Evolutionary conservation across 78 protist species (phyloP).

Genomic region (Emiliania huxleyi): DNA sequence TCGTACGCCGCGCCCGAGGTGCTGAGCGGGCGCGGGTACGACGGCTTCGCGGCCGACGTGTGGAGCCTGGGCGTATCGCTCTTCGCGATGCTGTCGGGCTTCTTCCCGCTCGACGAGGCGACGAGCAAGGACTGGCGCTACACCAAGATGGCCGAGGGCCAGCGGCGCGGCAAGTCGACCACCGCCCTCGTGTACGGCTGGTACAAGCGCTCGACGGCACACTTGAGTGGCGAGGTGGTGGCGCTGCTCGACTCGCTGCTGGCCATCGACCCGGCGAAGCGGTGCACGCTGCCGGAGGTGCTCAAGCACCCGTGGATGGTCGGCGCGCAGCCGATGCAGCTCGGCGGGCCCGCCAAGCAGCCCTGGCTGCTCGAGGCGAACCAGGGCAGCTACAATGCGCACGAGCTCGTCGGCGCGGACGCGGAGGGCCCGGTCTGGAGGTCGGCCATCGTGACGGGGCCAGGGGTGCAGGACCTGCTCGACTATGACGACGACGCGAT

Average conservation of each 20-base stretch:
- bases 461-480: background rate
- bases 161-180: background rate
- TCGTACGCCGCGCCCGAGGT: constrained; percentile 35
- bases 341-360: too few species aligned
- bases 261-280: background rate
- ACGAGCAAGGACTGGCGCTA: background rate
- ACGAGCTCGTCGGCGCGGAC: background rate
- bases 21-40: background rate
- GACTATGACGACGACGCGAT: background rate
- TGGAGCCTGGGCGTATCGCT: background rate
- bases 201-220: background rate
- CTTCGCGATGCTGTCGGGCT: constrained; percentile 20
- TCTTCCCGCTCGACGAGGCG: constrained; percentile 29
- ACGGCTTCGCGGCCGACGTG: constrained; percentile 14
- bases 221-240: background rate
- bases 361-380: background rate
- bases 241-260: constrained; percentile 6
- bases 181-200: background rate
- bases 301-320: background rate
- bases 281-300: background rate
- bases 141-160: background rate
- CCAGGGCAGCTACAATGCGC: background rate
- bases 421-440: constrained; percentile 3
- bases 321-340: background rate
- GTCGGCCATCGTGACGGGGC: background rate